These are phyloP conservation scores for Madurella mycetomatis DNA, from an alignment of 2,329 filamentous ascomycete genomes.

Conservation along the genomic window DNA sequence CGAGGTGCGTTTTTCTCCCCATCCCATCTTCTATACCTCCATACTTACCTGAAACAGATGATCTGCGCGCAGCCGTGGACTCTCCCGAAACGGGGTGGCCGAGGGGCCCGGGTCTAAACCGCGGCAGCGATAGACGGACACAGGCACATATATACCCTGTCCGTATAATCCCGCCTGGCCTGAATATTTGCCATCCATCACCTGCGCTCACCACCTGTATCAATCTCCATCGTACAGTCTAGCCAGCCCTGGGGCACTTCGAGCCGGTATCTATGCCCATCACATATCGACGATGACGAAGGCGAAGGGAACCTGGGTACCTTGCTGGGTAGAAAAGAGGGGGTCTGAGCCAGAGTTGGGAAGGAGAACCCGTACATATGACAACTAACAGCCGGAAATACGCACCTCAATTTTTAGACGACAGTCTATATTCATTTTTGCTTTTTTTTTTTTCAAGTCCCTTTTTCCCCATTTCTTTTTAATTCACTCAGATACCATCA, in stretches of 20 bases:
- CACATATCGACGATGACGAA: neutral
- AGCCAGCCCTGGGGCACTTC: too few species aligned
- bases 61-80: slow-evolving; percentile 68
- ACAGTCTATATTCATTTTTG: neutral
- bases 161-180: neutral
- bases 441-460: neutral
- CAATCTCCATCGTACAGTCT: neutral
- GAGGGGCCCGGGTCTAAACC: slow-evolving; percentile 28
- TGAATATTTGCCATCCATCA: slow-evolving; percentile 7
- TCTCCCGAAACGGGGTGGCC: slow-evolving; percentile 50
- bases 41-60: slow-evolving; percentile 41
- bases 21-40: neutral
- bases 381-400: slow-evolving; percentile 7
- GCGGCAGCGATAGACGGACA: neutral
- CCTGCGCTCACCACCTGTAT: neutral
- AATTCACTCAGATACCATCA: slow-evolving; percentile 8
- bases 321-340: neutral
- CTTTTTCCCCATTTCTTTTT: slow-evolving; percentile 4
- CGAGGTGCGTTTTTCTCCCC: slow-evolving; percentile 61
- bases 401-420: neutral
- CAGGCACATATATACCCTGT: slow-evolving; percentile 2
- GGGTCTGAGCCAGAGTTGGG: neutral
- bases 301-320: too few species aligned
- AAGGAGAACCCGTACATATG: slow-evolving; percentile 13
- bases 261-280: neutral